phyloP scores from a whole-genome alignment of 768 basidiomycete genomes.

The Tremella fuciformis region DNA sequence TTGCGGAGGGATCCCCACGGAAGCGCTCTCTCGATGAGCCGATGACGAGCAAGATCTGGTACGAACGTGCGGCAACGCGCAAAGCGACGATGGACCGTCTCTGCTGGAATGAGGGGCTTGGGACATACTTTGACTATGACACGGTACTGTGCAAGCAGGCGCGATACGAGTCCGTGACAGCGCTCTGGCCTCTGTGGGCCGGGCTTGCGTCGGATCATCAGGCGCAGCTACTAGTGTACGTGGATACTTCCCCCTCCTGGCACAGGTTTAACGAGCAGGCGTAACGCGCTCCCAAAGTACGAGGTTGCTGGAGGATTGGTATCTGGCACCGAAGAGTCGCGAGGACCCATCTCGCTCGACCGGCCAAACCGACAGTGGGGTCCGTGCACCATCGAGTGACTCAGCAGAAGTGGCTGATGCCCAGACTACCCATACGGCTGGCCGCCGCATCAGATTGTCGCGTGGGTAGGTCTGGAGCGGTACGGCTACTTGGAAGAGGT shows the following conservation, averaged over 20 bases:
- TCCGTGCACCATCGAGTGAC: background rate
- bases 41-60: conserved; percentile 88
- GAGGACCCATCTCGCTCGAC: conserved; percentile 91
- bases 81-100: conserved; percentile 83
- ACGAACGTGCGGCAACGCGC: conserved; percentile 78
- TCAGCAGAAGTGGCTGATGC: conserved; percentile 45
- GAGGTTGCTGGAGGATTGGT: conserved; percentile 94
- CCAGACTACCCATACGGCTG: conserved; percentile 44
- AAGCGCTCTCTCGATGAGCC: conserved; percentile 42
- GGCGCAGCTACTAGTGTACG: conserved; percentile 87
- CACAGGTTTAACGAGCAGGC: conserved; percentile 55
- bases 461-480: conserved; percentile 93
- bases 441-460: conserved; percentile 89
- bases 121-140: conserved; percentile 94
- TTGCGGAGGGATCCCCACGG: conserved; percentile 54
- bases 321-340: conserved; percentile 92
- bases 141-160: conserved; percentile 84
- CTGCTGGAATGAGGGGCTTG: conserved; percentile 94
- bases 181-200: conserved; percentile 95
- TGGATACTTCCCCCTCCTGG: conserved; percentile 50
- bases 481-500: conserved; percentile 94
- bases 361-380: conserved; percentile 97
- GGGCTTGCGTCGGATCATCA: conserved; percentile 96
- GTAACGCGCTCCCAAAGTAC: conserved; percentile 85
- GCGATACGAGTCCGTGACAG: conserved; percentile 93